These are phyloP conservation scores for Plasmodium inui DNA, from an alignment of 169 alveolate genomes.

Conservation along the genomic window DNA sequence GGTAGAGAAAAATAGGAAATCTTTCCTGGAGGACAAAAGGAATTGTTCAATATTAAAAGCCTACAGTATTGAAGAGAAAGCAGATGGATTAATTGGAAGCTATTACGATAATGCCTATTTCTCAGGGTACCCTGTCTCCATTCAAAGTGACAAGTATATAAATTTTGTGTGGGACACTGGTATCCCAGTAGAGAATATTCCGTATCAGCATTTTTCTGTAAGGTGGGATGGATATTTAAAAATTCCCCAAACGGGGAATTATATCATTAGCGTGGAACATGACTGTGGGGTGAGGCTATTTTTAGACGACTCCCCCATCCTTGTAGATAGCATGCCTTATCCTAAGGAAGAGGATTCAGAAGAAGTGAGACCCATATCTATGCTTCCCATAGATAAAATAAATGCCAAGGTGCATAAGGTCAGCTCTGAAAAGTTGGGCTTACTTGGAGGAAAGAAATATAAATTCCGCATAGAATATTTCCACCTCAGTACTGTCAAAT, in stretches of 20 bases:
- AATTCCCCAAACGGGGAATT: conserved; percentile 88
- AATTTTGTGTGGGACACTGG: conserved; percentile 82
- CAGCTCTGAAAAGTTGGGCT: conserved; percentile 81
- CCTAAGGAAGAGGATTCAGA: conserved; percentile 84
- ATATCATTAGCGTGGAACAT: conserved; percentile 84
- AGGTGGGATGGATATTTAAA: conserved; percentile 91
- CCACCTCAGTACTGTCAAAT: conserved; percentile 86
- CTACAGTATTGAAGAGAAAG: conserved; percentile 76
- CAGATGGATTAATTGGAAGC: conserved; percentile 89
- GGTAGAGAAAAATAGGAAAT: conserved; percentile 53
- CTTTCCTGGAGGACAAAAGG: conserved; percentile 33
- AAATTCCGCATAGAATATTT: conserved; percentile 87
- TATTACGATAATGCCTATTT: conserved; percentile 84
- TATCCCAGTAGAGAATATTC: conserved; percentile 87
- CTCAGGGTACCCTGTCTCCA: conserved; percentile 86
- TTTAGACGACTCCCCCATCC: conserved; percentile 88
- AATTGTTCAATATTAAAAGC: conserved; percentile 62
- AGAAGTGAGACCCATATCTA: conserved; percentile 75
- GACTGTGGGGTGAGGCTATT: conserved; percentile 91
- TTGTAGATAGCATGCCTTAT: conserved; percentile 88
- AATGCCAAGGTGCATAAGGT: conserved; percentile 78
- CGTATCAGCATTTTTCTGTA: conserved; percentile 89
- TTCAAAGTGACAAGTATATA: conserved; percentile 79
- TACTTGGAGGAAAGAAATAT: conserved; percentile 87
- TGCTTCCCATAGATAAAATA: conserved; percentile 85